These are phyloP conservation scores for Tylopilus cervinicoccineus DNA, from an alignment of 768 basidiomycete genomes.

Conservation along the genomic window DNA sequence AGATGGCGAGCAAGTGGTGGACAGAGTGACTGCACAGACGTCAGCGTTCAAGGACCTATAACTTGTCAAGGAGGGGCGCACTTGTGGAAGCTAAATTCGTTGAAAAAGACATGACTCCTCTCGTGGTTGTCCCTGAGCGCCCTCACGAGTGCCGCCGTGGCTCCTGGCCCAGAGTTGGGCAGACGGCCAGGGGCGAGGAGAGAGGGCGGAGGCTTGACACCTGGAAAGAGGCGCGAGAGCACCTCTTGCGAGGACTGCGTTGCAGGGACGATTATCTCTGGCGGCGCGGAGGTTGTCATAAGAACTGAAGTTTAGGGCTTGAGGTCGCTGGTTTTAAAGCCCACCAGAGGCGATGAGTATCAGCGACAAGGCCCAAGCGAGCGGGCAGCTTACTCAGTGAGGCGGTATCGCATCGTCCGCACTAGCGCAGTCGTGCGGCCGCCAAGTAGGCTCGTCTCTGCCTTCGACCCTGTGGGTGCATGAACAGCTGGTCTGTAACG, in stretches of 20 bases:
- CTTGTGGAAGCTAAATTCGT: slow-evolving; percentile 35
- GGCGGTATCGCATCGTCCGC: background rate
- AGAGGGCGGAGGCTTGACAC: slow-evolving; percentile 29
- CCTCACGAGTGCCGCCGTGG: slow-evolving; percentile 36
- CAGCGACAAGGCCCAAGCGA: background rate
- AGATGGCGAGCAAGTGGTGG: slow-evolving; percentile 57
- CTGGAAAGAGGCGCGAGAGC: slow-evolving; percentile 31
- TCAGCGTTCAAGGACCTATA: background rate
- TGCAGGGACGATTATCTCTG: slow-evolving; percentile 17
- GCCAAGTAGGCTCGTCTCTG: background rate
- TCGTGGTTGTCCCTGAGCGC: slow-evolving; percentile 50
- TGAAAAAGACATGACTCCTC: slow-evolving; percentile 53
- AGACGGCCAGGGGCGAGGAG: slow-evolving; percentile 34
- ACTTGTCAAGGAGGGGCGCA: slow-evolving; percentile 6
- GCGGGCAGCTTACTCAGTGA: background rate
- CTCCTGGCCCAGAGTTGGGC: slow-evolving; percentile 37
- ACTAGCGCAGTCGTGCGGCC: background rate
- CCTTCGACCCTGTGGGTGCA: background rate
- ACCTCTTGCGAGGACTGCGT: slow-evolving; percentile 17
- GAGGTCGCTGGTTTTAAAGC: slow-evolving; percentile 2
- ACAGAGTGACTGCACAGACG: slow-evolving; percentile 45
- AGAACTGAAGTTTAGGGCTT: background rate
- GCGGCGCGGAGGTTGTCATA: slow-evolving; percentile 28
- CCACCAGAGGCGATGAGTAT: background rate
- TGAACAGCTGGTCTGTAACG: background rate